These are phyloP conservation scores for Agastache rugosa DNA, from an alignment of 257 asterid genomes.

Conservation along the genomic window DNA sequence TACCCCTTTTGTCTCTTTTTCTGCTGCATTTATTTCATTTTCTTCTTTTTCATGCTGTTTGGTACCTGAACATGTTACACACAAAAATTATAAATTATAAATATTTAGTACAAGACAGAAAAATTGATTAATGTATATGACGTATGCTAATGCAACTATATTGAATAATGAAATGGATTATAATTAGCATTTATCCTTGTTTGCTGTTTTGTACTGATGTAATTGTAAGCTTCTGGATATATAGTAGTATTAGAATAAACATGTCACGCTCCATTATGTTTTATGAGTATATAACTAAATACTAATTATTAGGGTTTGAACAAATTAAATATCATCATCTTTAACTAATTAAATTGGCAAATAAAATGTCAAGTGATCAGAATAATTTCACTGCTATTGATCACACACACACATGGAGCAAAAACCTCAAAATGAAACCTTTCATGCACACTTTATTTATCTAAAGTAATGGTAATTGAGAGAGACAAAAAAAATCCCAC, in stretches of 20 bases:
- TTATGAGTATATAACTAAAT: not conserved
- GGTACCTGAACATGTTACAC: constrained; percentile 39
- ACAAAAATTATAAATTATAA: not conserved
- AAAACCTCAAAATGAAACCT: not conserved
- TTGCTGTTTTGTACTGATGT: constrained; percentile 8
- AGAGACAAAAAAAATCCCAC: no score
- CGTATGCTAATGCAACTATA: not conserved
- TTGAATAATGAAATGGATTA: not conserved
- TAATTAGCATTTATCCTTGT: not conserved
- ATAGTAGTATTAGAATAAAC: not conserved
- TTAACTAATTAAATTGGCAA: not conserved
- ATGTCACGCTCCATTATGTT: not conserved
- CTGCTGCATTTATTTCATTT: constrained; percentile 41
- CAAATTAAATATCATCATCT: not conserved
- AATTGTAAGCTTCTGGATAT: not conserved
- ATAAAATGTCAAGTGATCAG: not conserved
- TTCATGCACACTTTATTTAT: no score
- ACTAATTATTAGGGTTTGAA: not conserved
- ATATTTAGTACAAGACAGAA: not conserved
- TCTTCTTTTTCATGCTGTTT: constrained; percentile 40
- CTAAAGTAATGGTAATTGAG: no score
- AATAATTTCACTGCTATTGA: not conserved
- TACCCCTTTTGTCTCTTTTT: constrained; percentile 48
- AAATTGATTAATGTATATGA: not conserved
- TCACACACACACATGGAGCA: not conserved